Base-by-base conservation (phyloP, 163 green algal genomes). In the Scenedesmus sp. region DNA sequence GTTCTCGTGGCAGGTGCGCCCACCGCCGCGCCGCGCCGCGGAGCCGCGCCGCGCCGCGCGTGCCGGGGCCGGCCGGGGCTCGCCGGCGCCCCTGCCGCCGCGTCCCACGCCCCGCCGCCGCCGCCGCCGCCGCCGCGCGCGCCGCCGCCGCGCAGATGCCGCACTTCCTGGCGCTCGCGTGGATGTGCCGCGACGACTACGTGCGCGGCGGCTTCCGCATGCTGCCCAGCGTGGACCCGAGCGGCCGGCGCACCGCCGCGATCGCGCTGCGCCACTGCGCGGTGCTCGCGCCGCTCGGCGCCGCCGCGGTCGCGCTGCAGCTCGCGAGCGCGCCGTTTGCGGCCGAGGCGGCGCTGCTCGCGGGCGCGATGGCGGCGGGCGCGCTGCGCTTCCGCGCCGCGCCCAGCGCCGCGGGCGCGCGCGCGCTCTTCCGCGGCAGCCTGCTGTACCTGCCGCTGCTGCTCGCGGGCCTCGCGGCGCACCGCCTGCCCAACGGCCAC, bases 101-200 rank as follows among this genome's bases (percentile, higher is more conserved):
- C 10, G 7, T 47, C 10, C 7, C 39, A 47, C 7, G 7, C 7
- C 39, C 7, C 39, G 39, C 39, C 39, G 39, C 7, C 39, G 39
- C 39, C 10, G 6, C 7, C 39, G 39, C 10, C 39, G 39, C 39
- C 10, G 39, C 6, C 39, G 39, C 39, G 39, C 39, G 39, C 39
- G 39, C 39, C 10, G 39, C 39, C 39, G 39, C 39, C 39, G 39
- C n/a, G 48, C 91, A 97, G 87, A 93, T 99, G 87, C 97, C 97
- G n/a, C 97, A 99, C 88, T 99, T 99, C 84, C 92, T 99, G 84
- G 89, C 96, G 3, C 88, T 99, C 10, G 94, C 96, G 20, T 99
- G 94, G 93, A 82, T 99, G 79, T 98, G 89, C 86, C 87, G 92
- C 56, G 90, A 90, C 17, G 96, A 99, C 86, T 99, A 99, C 83